Evolutionary conservation across 176 grass and related monocot genomes (phyloP).

Genomic region (Carex parvula): DNA sequence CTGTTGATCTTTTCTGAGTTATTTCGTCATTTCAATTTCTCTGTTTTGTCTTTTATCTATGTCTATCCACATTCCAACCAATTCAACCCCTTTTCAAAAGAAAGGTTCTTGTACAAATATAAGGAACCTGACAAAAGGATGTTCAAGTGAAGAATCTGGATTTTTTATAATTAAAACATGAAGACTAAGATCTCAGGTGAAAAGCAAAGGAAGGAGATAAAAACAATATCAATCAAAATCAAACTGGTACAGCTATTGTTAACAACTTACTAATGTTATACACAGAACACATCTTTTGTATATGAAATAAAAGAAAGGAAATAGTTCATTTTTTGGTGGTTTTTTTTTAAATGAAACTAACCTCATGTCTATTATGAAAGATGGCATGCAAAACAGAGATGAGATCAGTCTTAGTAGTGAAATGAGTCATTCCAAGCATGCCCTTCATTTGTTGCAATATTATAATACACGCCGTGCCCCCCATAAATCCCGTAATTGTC

Average conservation of each 20-base stretch:
- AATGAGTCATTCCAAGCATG: constrained; percentile 74
- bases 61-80: not conserved
- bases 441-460: constrained; percentile 97
- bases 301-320: not conserved
- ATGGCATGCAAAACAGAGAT: constrained; percentile 62
- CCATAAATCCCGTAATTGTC: constrained; percentile 93
- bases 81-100: not conserved
- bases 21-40: not conserved
- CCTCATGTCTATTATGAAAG: constrained; percentile 62
- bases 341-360: not conserved
- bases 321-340: not conserved
- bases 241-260: not conserved
- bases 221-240: not conserved
- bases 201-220: not conserved
- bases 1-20: not conserved
- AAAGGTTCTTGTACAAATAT: not conserved
- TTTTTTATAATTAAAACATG: not conserved
- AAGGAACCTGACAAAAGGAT: not conserved
- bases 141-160: constrained; percentile 1
- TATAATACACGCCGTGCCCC: constrained; percentile 84
- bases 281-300: not conserved
- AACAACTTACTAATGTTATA: not conserved
- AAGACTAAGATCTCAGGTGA: not conserved
- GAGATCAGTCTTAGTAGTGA: constrained; percentile 83
- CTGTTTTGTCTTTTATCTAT: not conserved